phyloP scores from a whole-genome alignment of 2,329 filamentous ascomycete species.

The Ceratocystis colombiana region DNA sequence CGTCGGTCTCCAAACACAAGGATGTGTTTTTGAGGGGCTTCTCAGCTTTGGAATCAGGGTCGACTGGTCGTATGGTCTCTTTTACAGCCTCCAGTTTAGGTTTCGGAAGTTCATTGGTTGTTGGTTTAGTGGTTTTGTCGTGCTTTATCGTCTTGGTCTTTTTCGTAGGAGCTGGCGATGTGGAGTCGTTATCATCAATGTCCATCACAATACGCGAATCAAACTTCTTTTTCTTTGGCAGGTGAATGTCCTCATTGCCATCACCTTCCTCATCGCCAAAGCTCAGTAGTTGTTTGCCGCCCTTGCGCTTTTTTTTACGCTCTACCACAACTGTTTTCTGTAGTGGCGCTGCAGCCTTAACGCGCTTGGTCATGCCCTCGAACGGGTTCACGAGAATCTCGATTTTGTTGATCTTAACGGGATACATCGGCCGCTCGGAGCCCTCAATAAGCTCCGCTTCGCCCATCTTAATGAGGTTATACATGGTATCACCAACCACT shows the following conservation, averaged over 20 bases:
- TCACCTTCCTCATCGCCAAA: slow-evolving; percentile 64
- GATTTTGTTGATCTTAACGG: slow-evolving; percentile 62
- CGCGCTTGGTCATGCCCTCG: slow-evolving; percentile 64
- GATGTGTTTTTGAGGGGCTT: not conserved
- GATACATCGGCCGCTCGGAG: slow-evolving; percentile 74
- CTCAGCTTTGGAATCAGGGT: not conserved
- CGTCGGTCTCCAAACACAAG: slow-evolving; percentile 17
- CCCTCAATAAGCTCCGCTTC: slow-evolving; percentile 72
- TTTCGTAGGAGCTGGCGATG: slow-evolving; percentile 22
- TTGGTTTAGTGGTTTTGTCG: not conserved
- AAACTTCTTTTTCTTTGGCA: slow-evolving; percentile 67
- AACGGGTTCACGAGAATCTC: slow-evolving; percentile 77
- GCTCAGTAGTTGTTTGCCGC: slow-evolving; percentile 65
- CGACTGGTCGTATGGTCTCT: not conserved
- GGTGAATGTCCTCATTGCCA: slow-evolving; percentile 43
- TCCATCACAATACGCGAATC: slow-evolving; percentile 64
- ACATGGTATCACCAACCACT: slow-evolving; percentile 87
- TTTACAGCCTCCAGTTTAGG: not conserved
- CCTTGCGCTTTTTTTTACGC: slow-evolving; percentile 59
- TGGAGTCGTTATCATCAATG: slow-evolving; percentile 32
- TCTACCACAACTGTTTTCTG: slow-evolving; percentile 35
- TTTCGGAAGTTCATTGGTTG: not conserved
- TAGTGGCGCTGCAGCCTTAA: slow-evolving; percentile 38
- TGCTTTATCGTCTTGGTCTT: slow-evolving; percentile 11
- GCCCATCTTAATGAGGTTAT: slow-evolving; percentile 88